A percentile compares a stretch with the other conserved stretches of the same genome.
These are phyloP conservation scores for Paspalum notatum DNA, from an alignment of 176 grass and related monocot genomes.

Conservation along the genomic window DNA sequence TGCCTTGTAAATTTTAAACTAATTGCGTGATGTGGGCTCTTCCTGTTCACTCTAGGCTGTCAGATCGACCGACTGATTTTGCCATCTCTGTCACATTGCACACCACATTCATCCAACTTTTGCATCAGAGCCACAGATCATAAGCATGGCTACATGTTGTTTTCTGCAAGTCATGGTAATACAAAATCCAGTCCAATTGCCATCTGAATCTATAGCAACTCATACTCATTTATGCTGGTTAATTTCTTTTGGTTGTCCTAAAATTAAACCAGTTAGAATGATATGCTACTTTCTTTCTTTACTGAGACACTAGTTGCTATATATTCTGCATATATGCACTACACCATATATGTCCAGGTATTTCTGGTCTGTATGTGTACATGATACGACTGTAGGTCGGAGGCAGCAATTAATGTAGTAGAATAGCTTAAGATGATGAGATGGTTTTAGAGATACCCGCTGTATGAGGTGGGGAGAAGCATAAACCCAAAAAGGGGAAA, in stretches of 20 bases:
- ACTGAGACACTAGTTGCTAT: not conserved
- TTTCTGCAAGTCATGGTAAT: not conserved
- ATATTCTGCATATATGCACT: not conserved
- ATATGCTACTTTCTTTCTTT: not conserved
- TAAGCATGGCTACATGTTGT: not conserved
- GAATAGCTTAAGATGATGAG: constrained; percentile 34
- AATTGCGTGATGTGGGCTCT: constrained; percentile 39
- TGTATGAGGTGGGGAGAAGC: constrained; percentile 57
- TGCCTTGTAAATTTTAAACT: constrained; percentile 42
- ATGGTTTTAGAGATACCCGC: constrained; percentile 45
- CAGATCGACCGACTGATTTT: constrained; percentile 41
- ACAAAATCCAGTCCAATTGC: constrained; percentile 5
- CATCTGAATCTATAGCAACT: not conserved
- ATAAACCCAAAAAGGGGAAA: constrained; percentile 88
- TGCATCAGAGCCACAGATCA: constrained; percentile 7
- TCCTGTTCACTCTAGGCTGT: constrained; percentile 56
- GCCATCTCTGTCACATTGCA: constrained; percentile 25
- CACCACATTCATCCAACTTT: constrained; percentile 22
- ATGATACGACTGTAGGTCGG: constrained; percentile 24
- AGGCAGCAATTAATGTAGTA: not conserved
- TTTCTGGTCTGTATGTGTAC: not conserved
- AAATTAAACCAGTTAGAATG: not conserved
- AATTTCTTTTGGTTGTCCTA: not conserved
- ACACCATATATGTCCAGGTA: not conserved
- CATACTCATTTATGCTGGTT: not conserved